phyloP scores from a whole-genome alignment of 345 rosid species.

The Heritiera littoralis region DNA sequence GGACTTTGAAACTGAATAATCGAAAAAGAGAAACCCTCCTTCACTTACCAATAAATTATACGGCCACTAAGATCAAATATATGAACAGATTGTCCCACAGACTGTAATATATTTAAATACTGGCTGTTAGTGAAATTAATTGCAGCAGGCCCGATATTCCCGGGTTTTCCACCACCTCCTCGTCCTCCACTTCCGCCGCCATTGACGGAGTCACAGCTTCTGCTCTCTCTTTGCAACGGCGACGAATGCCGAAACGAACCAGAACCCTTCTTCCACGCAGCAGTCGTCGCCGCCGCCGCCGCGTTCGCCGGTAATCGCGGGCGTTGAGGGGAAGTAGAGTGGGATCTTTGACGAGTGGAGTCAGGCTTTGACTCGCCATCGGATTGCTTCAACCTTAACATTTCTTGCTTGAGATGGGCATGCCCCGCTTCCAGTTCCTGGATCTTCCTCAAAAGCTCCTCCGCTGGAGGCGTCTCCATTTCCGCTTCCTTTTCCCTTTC shows the following conservation, averaged over 20 bases:
- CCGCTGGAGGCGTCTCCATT: conserved; percentile 75
- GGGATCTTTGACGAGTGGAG: conserved; percentile 60
- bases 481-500: neutral
- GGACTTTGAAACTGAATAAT: neutral
- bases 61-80: conserved; percentile 63
- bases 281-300: conserved; percentile 17
- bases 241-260: conserved; percentile 76
- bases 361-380: conserved; percentile 33
- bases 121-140: conserved; percentile 66
- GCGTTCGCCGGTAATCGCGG: conserved; percentile 34
- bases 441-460: conserved; percentile 82
- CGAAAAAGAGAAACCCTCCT: neutral
- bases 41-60: conserved; percentile 79
- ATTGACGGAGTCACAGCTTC: conserved; percentile 33
- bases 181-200: conserved; percentile 26
- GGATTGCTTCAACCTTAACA: conserved; percentile 66
- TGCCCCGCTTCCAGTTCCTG: conserved; percentile 86
- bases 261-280: conserved; percentile 58
- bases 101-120: conserved; percentile 84
- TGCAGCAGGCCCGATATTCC: conserved; percentile 49
- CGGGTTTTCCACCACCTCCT: conserved; percentile 19
- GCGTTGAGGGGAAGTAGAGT: conserved; percentile 82
- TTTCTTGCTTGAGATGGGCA: conserved; percentile 73
- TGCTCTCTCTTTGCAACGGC: conserved; percentile 81
- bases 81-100: conserved; percentile 93